A percentile compares a stretch with the other conserved stretches of the same genome.
These are phyloP conservation scores for Cymodocea nodosa DNA, from an alignment of 116 monocot species.

Conservation along the genomic window DNA sequence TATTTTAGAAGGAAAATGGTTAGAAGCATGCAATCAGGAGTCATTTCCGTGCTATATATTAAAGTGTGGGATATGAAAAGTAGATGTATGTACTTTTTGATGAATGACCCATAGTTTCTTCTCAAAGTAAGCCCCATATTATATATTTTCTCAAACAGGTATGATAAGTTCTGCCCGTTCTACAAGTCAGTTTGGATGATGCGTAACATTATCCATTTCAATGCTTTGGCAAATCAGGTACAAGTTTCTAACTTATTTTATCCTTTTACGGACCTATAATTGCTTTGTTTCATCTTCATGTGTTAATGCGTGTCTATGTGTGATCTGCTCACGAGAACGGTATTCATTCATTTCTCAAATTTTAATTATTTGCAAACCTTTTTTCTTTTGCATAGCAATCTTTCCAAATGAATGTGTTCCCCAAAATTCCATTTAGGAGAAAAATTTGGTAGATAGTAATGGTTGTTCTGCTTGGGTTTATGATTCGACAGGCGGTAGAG, in stretches of 20 bases:
- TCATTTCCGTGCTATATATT: no score
- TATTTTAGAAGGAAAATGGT: no score
- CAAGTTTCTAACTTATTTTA: background rate
- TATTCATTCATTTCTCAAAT: background rate
- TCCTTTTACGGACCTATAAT: background rate
- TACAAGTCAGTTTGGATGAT: slow-evolving; percentile 99
- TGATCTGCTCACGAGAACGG: background rate
- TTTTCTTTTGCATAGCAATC: no score
- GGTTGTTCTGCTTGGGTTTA: background rate
- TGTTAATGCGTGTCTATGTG: background rate
- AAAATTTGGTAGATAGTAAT: background rate
- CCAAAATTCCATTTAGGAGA: background rate
- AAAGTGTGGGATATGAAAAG: no score
- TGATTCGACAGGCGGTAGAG: slow-evolving; percentile 61
- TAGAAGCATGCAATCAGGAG: no score
- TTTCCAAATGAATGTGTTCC: background rate
- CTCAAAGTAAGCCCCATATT: background rate
- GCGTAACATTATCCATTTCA: slow-evolving; percentile 98
- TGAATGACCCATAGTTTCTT: background rate
- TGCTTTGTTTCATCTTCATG: background rate
- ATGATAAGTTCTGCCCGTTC: slow-evolving; percentile 98
- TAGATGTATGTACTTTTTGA: no score
- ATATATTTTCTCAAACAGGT: slow-evolving; percentile 28
- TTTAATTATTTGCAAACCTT: background rate
- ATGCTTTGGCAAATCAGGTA: slow-evolving; percentile 97